Evolutionary conservation across 345 rosid genomes (phyloP).

Genomic region (Euphorbia lathyris): DNA sequence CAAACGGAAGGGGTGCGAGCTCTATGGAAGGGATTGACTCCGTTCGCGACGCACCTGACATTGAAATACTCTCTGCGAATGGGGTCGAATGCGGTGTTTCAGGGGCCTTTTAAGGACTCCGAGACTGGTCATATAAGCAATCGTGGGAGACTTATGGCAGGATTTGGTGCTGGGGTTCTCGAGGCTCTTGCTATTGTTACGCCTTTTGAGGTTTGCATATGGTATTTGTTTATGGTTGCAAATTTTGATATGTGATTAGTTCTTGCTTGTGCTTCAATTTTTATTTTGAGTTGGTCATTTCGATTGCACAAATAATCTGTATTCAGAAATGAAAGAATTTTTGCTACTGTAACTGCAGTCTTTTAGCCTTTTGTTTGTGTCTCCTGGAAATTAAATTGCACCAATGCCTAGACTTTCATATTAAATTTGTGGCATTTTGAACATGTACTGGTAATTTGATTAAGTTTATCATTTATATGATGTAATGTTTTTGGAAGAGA

Average conservation of each 20-base stretch:
- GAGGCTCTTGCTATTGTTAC: slow-evolving; percentile 93
- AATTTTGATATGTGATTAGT: background rate
- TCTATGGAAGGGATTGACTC: slow-evolving; percentile 92
- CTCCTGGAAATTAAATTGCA: background rate
- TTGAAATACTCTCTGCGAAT: slow-evolving; percentile 83
- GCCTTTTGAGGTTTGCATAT: slow-evolving; percentile 70
- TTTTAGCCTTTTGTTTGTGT: background rate
- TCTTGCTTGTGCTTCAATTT: background rate
- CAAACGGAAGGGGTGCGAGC: slow-evolving; percentile 78
- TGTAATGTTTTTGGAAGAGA: background rate
- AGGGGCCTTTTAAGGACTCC: slow-evolving; percentile 71
- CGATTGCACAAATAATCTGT: too few relatives aligned
- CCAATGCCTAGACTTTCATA: background rate
- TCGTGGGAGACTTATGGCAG: slow-evolving; percentile 55
- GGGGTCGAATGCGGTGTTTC: slow-evolving; percentile 88
- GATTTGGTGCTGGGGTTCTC: slow-evolving; percentile 94
- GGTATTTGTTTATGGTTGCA: background rate
- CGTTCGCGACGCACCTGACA: slow-evolving; percentile 92
- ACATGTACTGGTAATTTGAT: background rate
- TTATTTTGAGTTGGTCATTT: background rate
- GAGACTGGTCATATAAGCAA: slow-evolving; percentile 67
- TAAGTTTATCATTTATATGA: background rate
- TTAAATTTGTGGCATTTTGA: background rate
- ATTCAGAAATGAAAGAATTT: background rate
- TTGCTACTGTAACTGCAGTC: background rate